phyloP scores from a whole-genome alignment of 768 basidiomycete species.

The Suillus subaureus region DNA sequence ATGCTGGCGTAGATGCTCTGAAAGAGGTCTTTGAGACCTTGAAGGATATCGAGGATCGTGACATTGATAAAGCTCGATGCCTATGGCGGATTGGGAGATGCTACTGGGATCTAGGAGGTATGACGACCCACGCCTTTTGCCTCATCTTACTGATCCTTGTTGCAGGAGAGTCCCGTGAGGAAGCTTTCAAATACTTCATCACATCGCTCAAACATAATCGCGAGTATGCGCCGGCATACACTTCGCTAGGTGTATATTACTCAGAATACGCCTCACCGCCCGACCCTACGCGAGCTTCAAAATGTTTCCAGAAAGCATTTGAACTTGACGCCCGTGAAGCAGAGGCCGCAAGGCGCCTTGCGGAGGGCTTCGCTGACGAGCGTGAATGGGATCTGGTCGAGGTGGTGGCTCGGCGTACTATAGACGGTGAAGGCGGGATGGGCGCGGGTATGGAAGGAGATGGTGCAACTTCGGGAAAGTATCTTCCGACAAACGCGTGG shows the following conservation, averaged over 20 bases:
- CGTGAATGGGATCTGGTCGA: conserved; percentile 96
- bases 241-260: conserved; percentile 92
- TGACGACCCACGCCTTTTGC: neutral
- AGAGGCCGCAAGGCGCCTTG: conserved; percentile 81
- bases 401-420: conserved; percentile 88
- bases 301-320: conserved; percentile 98
- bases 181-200: conserved; percentile 81
- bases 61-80: conserved; percentile 71
- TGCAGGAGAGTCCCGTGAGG: conserved; percentile 52
- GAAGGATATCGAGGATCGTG: conserved; percentile 46
- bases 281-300: conserved; percentile 84
- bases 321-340: conserved; percentile 91
- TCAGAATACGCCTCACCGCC: conserved; percentile 66
- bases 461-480: conserved; percentile 43
- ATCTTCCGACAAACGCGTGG: conserved; percentile 85
- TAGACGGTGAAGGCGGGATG: conserved; percentile 89
- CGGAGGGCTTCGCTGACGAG: conserved; percentile 89
- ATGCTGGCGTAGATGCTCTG: conserved; percentile 50
- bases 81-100: conserved; percentile 85
- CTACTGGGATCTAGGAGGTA: conserved; percentile 74
- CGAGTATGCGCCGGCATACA: conserved; percentile 88
- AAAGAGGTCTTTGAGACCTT: conserved; percentile 48
- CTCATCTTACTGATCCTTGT: conserved; percentile 9
- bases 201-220: conserved; percentile 73
- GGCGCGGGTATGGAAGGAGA: conserved; percentile 55